Percentiles rank a stretch among this genome's conserved stretches.
Conservation (phyloP, 2,329 filamentous ascomycete genomes). For the Hymenoscyphus scutula region DNA sequence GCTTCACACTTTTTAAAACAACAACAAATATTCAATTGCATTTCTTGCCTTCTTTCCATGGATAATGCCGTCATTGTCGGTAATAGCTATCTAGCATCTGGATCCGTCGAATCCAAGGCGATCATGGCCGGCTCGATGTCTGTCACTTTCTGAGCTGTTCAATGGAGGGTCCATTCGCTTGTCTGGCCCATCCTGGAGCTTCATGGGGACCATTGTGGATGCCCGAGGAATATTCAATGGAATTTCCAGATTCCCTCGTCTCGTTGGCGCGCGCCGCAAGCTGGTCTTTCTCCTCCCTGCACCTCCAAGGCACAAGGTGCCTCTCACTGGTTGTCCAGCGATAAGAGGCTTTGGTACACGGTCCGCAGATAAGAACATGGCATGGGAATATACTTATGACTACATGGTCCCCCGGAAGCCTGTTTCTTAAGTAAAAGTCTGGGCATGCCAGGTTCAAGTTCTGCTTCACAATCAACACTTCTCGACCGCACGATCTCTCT, state of each 20-base stretch:
- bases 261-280: constrained; percentile 2
- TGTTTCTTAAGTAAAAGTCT: background rate
- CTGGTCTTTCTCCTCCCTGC: background rate
- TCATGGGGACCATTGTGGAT: background rate
- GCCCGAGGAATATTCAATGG: background rate
- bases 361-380: constrained; percentile 14
- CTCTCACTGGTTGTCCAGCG: constrained; percentile 10
- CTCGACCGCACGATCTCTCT: background rate
- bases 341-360: constrained; percentile 12
- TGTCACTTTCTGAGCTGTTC: too few species aligned
- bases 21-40: background rate
- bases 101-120: background rate
- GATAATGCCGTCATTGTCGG: background rate
- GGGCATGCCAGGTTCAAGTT: constrained; percentile 1
- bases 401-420: background rate
- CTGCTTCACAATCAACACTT: background rate
- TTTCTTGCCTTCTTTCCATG: background rate
- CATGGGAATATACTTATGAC: constrained; percentile 4
- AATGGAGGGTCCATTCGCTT: too few species aligned
- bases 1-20: background rate
- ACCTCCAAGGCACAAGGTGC: constrained; percentile 14
- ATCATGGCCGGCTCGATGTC: background rate
- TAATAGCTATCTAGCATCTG: background rate
- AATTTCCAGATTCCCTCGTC: background rate
- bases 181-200: too few species aligned